Conservation (phyloP, 495 filamentous ascomycete genomes). For the Lophiotrema nucula region DNA sequence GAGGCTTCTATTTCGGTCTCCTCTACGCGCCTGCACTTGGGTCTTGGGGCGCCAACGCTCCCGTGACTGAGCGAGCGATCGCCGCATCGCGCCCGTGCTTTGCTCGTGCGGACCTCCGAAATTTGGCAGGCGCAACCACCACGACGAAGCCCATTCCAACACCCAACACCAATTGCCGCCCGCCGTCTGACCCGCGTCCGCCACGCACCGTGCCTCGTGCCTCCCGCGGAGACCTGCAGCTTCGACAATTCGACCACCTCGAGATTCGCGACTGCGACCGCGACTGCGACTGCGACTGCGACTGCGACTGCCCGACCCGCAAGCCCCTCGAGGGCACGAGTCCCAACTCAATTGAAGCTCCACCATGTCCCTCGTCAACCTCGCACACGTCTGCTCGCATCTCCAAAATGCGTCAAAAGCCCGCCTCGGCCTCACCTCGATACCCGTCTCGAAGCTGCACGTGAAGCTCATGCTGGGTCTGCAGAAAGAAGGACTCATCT, state of each 20-base stretch:
- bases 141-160: background rate
- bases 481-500: conserved; percentile 79
- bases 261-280: too few species aligned
- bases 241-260: too few species aligned
- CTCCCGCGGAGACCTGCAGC: too few species aligned
- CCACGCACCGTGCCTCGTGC: background rate
- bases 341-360: conserved; percentile 26
- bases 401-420: conserved; percentile 89
- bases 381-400: conserved; percentile 83
- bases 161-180: conserved; percentile 22
- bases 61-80: background rate
- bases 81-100: background rate
- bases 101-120: conserved; percentile 15
- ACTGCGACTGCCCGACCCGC: background rate
- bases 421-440: conserved; percentile 80
- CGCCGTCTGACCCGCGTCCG: conserved; percentile 6
- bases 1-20: conserved; percentile 20
- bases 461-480: conserved; percentile 72
- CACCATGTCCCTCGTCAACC: conserved; percentile 80
- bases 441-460: conserved; percentile 79
- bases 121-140: background rate
- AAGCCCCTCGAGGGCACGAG: conserved; percentile 24
- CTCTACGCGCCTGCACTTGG: conserved; percentile 9
- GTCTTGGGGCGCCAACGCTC: conserved; percentile 6
- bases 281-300: too few species aligned